phyloP scores from a whole-genome alignment of 176 grass and related monocot species.

The Melocanna baccifera region DNA sequence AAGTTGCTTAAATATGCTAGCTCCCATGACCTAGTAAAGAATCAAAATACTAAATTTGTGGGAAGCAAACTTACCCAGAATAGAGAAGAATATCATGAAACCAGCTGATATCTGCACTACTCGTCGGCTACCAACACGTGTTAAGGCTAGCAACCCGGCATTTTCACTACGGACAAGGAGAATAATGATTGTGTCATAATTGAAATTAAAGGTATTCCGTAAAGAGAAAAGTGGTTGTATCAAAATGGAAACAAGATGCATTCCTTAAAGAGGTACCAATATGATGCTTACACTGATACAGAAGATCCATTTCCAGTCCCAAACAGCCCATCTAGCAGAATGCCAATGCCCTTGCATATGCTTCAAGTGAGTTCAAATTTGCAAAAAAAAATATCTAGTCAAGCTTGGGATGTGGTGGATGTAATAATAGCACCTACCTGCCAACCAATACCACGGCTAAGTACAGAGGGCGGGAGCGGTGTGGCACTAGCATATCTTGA shows the following conservation, averaged over 20 bases:
- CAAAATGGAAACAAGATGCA: background rate
- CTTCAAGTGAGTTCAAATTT: background rate
- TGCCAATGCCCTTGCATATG: slow-evolving; percentile 72
- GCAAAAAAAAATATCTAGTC: background rate
- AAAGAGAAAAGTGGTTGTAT: background rate
- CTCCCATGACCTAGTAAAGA: background rate
- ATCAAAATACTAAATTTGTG: background rate
- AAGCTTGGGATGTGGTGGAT: background rate
- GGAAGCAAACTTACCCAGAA: slow-evolving; percentile 55
- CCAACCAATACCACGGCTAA: slow-evolving; percentile 96
- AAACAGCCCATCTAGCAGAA: slow-evolving; percentile 93
- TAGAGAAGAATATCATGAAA: slow-evolving; percentile 99
- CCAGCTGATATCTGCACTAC: slow-evolving; percentile 98
- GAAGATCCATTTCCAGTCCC: slow-evolving; percentile 93
- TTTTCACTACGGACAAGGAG: slow-evolving; percentile 63
- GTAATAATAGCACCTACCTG: slow-evolving; percentile 54
- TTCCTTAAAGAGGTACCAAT: background rate
- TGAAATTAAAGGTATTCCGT: background rate
- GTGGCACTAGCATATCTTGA: slow-evolving; percentile 96
- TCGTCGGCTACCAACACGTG: slow-evolving; percentile 86
- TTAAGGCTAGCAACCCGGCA: slow-evolving; percentile 90
- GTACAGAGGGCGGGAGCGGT: slow-evolving; percentile 85
- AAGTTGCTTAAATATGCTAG: background rate
- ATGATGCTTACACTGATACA: slow-evolving; percentile 82
- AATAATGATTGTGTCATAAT: slow-evolving; percentile 11